These are phyloP conservation scores for Phytophthora capsici DNA, from an alignment of 352 stramenopile genomes.

Conservation along the genomic window DNA sequence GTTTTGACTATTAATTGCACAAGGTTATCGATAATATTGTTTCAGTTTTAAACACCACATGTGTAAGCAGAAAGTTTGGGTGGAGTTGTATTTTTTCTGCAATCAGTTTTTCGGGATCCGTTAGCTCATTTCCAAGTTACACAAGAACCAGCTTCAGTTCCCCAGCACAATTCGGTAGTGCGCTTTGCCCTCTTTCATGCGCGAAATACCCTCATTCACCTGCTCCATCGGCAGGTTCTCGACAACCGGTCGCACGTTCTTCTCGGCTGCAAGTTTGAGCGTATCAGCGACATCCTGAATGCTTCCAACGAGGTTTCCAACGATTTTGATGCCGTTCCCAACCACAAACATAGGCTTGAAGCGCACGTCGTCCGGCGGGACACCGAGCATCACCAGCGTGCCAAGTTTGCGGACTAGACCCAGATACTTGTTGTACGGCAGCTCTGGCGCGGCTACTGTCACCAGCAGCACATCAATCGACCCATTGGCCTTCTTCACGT, in stretches of 20 bases:
- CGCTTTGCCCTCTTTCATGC: slow-evolving; percentile 25
- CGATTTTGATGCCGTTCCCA: slow-evolving; percentile 38
- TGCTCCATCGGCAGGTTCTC: slow-evolving; percentile 43
- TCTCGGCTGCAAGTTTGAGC: slow-evolving; percentile 66
- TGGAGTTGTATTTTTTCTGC: slow-evolving; percentile 8
- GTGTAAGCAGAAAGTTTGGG: slow-evolving; percentile 11
- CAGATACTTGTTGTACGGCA: slow-evolving; percentile 51
- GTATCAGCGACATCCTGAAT: slow-evolving; percentile 80
- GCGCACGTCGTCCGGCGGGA: slow-evolving; percentile 52
- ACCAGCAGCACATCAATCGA: slow-evolving; percentile 71
- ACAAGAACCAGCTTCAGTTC: too few relatives aligned
- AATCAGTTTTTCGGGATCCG: neutral
- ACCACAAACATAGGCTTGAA: slow-evolving; percentile 60
- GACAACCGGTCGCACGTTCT: slow-evolving; percentile 52
- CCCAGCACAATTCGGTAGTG: slow-evolving; percentile 33
- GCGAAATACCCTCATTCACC: slow-evolving; percentile 37
- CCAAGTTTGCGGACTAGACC: slow-evolving; percentile 55
- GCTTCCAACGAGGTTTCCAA: slow-evolving; percentile 76
- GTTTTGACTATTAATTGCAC: too few relatives aligned
- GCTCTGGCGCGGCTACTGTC: slow-evolving; percentile 57
- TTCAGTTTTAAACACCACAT: neutral
- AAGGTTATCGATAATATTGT: too few relatives aligned
- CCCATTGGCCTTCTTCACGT: slow-evolving; percentile 21
- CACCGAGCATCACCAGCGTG: slow-evolving; percentile 63
- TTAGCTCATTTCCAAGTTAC: neutral